Conservation (phyloP, 805 yeast genomes). For the Starmerella vaccinii region DNA sequence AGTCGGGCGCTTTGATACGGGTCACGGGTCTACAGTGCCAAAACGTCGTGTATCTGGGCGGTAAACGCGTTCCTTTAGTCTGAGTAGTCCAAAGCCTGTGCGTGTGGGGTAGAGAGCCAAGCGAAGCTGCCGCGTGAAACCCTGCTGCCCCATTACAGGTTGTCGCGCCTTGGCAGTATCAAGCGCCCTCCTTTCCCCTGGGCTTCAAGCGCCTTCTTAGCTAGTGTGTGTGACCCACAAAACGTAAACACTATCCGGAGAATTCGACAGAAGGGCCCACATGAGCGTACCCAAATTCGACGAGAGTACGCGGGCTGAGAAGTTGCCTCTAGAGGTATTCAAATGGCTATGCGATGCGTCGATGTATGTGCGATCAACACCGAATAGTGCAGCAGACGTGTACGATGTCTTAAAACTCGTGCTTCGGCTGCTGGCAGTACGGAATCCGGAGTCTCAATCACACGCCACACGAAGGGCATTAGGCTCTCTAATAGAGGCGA, state of each 20-base stretch:
- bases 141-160: no score
- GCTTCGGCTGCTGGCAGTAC: constrained; percentile 20
- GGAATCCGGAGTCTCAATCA: constrained; percentile 23
- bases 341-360: constrained; percentile 21
- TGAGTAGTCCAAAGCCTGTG: not conserved
- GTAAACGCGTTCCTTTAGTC: no score
- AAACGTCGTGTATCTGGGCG: no score
- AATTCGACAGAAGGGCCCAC: not conserved
- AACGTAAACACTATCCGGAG: not conserved
- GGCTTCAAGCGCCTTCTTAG: no score
- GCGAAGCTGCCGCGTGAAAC: no score
- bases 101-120: not conserved
- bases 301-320: constrained; percentile 18
- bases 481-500: constrained; percentile 19
- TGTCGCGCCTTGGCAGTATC: no score
- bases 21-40: no score
- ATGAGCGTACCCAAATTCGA: constrained; percentile 17
- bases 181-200: no score
- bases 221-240: not conserved
- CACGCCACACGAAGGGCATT: constrained; percentile 22
- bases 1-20: no score
- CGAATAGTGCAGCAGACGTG: constrained; percentile 11
- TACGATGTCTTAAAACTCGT: constrained; percentile 17
- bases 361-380: constrained; percentile 12
- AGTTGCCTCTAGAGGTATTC: constrained; percentile 15